Evolutionary conservation across 495 filamentous ascomycete species (phyloP), one percentile per base, ranked within the genome.

Genomic region (Penicillium steckii): DNA sequence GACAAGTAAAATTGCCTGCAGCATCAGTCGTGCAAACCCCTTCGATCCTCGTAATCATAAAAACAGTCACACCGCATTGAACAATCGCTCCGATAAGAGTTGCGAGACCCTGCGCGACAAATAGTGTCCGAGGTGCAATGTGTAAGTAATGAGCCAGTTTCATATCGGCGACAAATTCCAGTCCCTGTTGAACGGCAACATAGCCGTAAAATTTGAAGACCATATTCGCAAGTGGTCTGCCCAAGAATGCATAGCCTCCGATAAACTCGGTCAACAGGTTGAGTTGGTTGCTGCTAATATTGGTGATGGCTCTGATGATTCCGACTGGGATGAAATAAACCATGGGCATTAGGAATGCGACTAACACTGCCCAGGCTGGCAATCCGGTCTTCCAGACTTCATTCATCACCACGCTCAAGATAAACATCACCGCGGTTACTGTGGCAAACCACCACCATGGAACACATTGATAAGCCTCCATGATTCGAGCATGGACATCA

Each of bases 111-210:
- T 89, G 85, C 0, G 82, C 83, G 56, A 80, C 71, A 66, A 90
- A 90, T 62, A 88, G 78, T 1, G 80, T 85, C 5, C 85, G 74
- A 0, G 85, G 85, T 1, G 85, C 81, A n/a, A 87, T 81, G 61
- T 89, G 88, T 69, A 89, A 82, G 67, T 89, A 90, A 60, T 89
- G 85, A 7, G 83, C 86, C 80, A 91, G 65, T 82, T 91, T 75
- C 87, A 89, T 71, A 79, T 86, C 75, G 75, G 72, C 85, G 71
- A 89, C 85, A 73, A 89, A 67, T 69, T 74, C 73, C 33, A 76
- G 49, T 21, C 72, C 76, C 56, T 78, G 76, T 9, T 70, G 60
- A 71, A 86, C 81, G 32, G 84, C 86, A 55, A 87, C 85, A 60
- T 85, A 90, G 33, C 85, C 85, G 53, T 86, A 87, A 13, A 85